Base-by-base conservation (phyloP, 306 rosid genomes). In the Benincasa hispida region DNA sequence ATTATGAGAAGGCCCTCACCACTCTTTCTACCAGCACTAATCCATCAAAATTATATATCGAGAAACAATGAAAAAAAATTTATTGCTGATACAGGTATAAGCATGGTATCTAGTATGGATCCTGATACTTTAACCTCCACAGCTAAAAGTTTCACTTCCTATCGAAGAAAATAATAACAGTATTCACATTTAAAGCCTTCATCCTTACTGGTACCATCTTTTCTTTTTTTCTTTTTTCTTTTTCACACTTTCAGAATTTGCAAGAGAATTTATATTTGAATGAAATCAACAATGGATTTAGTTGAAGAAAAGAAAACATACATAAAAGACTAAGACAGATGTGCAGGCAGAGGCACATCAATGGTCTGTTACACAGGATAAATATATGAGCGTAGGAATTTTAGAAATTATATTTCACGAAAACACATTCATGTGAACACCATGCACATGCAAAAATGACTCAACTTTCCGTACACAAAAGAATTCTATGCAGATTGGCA, bases 381-480 rank as follows among this genome's bases (percentile, higher is more conserved):
- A 24, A 47, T 45, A 48, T 25, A 15, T 72, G 57, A 24, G 25
- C n/a, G 5, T 15, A 50, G 55, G 8, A 25, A 51, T 27, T 45
- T 8, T 51, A n/a, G 12, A 27, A 15, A 6, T 48, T 25, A 25
- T 5, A 70, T 47, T 14, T 47, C 76, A 47, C 25, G 37, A 2
- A 41, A 41, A 39, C 51, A 63, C 32, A 6, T 42, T 50, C 45
- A 28, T 17, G 28, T 24, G 32, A 22, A 8, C 76, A 17, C 15
- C 58, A 15, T 27, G 76, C 50, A 10, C 57, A 70, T 27, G 41
- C 76, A 70, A n/a, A 67, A 69, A 72, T 48, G 3, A 48, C 22
- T 72, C 10, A 47, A 48, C 54, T 69, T 78, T 21, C 55, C 55
- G 62, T 27, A 69, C 61, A 51, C 25, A 84, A 45, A 72, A 22